Evolutionary conservation across 768 basidiomycete species (phyloP).

Genomic region (Inosperma sp.): DNA sequence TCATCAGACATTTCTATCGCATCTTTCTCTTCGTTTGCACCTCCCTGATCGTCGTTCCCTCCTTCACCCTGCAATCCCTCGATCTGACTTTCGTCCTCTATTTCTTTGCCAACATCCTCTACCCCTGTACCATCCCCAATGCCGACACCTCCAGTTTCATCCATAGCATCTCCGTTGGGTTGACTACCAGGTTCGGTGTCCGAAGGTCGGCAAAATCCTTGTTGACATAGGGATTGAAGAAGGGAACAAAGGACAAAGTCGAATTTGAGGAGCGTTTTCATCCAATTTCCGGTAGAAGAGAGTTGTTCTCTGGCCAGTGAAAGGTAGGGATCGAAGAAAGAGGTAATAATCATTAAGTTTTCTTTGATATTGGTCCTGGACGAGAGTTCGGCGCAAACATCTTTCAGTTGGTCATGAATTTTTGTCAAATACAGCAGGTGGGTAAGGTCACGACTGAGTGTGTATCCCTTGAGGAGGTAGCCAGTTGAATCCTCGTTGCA

Average conservation of each 20-base stretch:
- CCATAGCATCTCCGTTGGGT: constrained; percentile 40
- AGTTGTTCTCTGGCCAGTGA: constrained; percentile 56
- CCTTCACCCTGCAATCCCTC: constrained; percentile 82
- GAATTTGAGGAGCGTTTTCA: constrained; percentile 79
- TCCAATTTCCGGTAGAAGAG: constrained; percentile 55
- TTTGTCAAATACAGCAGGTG: constrained; percentile 44
- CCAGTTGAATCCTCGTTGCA: constrained; percentile 39
- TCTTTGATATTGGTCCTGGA: constrained; percentile 28
- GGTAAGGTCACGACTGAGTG: constrained; percentile 42
- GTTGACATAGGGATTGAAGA: constrained; percentile 64
- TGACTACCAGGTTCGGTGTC: constrained; percentile 61
- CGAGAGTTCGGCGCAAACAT: constrained; percentile 37
- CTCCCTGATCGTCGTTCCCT: constrained; percentile 40
- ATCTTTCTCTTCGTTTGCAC: constrained; percentile 56
- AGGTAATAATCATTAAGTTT: constrained; percentile 48
- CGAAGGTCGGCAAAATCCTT: constrained; percentile 91
- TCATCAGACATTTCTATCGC: constrained; percentile 91
- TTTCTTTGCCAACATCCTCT: constrained; percentile 89
- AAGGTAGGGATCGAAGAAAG: constrained; percentile 70
- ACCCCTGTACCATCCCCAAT: constrained; percentile 83
- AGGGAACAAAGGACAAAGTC: constrained; percentile 71
- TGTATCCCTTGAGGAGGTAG: constrained; percentile 49
- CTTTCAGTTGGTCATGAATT: constrained; percentile 39
- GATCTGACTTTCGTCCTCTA: constrained; percentile 94
- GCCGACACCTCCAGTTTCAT: constrained; percentile 71